These are phyloP conservation scores for Astrothelium macrocarpum DNA, from an alignment of 495 filamentous ascomycete species.

Conservation along the genomic window DNA sequence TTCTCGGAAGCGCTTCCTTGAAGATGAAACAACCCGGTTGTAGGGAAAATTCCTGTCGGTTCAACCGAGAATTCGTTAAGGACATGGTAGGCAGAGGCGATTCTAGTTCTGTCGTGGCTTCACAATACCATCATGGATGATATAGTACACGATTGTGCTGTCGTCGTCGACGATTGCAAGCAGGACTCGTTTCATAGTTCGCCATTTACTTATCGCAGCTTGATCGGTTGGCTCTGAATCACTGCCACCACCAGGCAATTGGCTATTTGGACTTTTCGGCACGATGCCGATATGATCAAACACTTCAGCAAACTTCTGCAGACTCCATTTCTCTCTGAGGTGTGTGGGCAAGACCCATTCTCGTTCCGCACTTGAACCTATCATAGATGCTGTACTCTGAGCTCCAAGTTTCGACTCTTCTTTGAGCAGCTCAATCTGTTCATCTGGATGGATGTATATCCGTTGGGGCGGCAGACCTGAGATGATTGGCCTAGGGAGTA, in stretches of 20 bases:
- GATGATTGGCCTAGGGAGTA: conserved; percentile 55
- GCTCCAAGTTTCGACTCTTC: conserved; percentile 13
- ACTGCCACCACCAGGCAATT: conserved; percentile 30
- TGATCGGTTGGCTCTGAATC: not conserved
- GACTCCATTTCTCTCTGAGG: conserved; percentile 72
- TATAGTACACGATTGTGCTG: conserved; percentile 90
- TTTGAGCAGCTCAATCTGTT: conserved; percentile 71
- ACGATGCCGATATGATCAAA: conserved; percentile 63
- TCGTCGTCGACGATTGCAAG: conserved; percentile 80
- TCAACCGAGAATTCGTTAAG: too few species aligned
- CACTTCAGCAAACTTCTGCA: conserved; percentile 62
- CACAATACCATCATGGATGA: conserved; percentile 88
- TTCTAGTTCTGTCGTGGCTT: conserved; percentile 86
- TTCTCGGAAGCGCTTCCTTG: too few species aligned
- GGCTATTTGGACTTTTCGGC: conserved; percentile 28
- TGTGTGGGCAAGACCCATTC: conserved; percentile 86
- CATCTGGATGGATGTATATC: conserved; percentile 87
- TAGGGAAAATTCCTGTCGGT: too few species aligned
- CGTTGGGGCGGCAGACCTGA: conserved; percentile 80
- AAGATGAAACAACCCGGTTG: too few species aligned
- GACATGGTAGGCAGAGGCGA: too few species aligned
- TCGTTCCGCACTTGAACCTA: conserved; percentile 33
- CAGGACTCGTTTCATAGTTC: conserved; percentile 55
- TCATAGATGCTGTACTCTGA: not conserved
- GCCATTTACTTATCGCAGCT: conserved; percentile 24